Conservation (phyloP, 2,329 filamentous ascomycete species). For the Monosporascus ibericus region DNA sequence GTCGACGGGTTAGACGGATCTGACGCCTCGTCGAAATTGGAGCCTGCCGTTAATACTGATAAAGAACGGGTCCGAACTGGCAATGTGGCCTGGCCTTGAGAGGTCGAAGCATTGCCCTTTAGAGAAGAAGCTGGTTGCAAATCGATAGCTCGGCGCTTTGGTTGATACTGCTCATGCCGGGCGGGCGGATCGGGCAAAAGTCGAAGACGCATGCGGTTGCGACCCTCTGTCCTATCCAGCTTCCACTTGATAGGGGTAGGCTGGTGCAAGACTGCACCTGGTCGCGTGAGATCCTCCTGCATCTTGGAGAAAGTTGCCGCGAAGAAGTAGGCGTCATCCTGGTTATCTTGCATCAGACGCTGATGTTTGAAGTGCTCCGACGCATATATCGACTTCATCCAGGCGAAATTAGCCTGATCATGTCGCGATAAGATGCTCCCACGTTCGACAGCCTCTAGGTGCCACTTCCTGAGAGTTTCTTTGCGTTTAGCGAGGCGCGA, state of each 20-base stretch:
- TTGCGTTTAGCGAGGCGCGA: slow-evolving; percentile 66
- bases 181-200: slow-evolving; percentile 71
- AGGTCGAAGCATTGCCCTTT: slow-evolving; percentile 21
- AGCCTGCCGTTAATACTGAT: slow-evolving; percentile 13
- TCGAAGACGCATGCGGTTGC: slow-evolving; percentile 88
- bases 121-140: slow-evolving; percentile 28
- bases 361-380: slow-evolving; percentile 92
- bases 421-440: slow-evolving; percentile 75
- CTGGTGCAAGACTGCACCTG: slow-evolving; percentile 74
- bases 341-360: slow-evolving; percentile 81
- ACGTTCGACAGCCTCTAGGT: slow-evolving; percentile 57
- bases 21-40: slow-evolving; percentile 11
- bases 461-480: slow-evolving; percentile 79
- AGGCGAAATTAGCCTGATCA: slow-evolving; percentile 78
- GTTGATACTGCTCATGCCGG: slow-evolving; percentile 70
- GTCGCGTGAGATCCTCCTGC: slow-evolving; percentile 69
- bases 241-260: slow-evolving; percentile 70
- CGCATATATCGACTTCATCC: slow-evolving; percentile 92
- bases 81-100: slow-evolving; percentile 7
- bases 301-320: slow-evolving; percentile 71
- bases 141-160: slow-evolving; percentile 64
- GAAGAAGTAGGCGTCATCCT: slow-evolving; percentile 79
- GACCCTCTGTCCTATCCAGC: slow-evolving; percentile 89
- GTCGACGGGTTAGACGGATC: slow-evolving; percentile 12
- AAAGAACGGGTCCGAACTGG: slow-evolving; percentile 13